Conservation (phyloP, 2,329 filamentous ascomycete genomes). For the Conoideocrella luteorostrata region DNA sequence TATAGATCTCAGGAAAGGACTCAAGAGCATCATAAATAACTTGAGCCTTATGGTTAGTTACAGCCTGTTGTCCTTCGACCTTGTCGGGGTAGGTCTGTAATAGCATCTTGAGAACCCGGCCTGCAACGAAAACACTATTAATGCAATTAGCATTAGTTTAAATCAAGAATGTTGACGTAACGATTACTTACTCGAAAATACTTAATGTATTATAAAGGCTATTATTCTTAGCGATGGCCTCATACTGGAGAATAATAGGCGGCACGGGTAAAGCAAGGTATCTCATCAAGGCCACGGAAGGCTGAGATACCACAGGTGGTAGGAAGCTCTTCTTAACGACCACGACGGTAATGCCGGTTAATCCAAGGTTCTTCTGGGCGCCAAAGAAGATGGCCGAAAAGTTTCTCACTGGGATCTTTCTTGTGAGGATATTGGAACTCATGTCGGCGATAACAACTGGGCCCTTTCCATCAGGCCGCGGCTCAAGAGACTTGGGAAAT, state of each 20-base stretch:
- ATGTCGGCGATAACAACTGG: conserved; percentile 86
- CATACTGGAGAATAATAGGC: conserved; percentile 75
- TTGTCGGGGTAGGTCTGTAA: conserved; percentile 59
- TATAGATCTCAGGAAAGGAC: conserved; percentile 64
- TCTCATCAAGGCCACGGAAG: conserved; percentile 62
- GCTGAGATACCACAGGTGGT: conserved; percentile 58
- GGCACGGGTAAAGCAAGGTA: conserved; percentile 69
- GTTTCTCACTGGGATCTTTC: conserved; percentile 69
- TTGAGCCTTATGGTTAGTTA: conserved; percentile 68
- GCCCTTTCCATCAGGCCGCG: conserved; percentile 52
- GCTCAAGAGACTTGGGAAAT: conserved; percentile 60
- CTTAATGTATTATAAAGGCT: conserved; percentile 93
- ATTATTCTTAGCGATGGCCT: conserved; percentile 84
- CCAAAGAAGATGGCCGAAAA: conserved; percentile 86
- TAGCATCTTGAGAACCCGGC: conserved; percentile 77
- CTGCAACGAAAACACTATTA: conserved; percentile 73
- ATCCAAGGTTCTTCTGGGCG: conserved; percentile 90
- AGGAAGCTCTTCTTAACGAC: conserved; percentile 79
- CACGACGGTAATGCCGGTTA: conserved; percentile 77
- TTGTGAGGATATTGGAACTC: conserved; percentile 86
- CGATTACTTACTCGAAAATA: conserved; percentile 67
- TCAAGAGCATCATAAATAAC: conserved; percentile 75
- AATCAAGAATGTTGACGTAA: neutral
- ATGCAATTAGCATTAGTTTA: conserved; percentile 7
- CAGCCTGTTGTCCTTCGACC: conserved; percentile 67